phyloP scores from a whole-genome alignment of 2,329 filamentous ascomycete species.

The Clarireedia homoeocarpa region DNA sequence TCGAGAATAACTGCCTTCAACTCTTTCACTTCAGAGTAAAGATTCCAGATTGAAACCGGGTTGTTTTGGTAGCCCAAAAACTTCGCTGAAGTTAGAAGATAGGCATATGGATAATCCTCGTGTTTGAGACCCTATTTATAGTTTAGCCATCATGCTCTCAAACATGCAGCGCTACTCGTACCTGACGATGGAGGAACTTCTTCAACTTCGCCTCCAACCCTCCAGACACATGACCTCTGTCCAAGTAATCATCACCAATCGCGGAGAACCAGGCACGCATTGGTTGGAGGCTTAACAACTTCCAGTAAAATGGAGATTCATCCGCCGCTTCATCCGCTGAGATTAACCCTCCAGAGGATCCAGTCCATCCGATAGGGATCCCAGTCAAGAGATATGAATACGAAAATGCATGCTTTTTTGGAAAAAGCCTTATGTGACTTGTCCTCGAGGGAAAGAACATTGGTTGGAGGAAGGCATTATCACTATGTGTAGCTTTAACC shows the following conservation, averaged over 20 bases:
- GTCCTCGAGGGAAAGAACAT: slow-evolving; percentile 58
- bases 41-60: slow-evolving; percentile 72
- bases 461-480: slow-evolving; percentile 28
- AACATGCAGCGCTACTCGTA: slow-evolving; percentile 26
- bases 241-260: slow-evolving; percentile 52
- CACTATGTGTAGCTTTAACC: neutral
- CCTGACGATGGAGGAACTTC: slow-evolving; percentile 48
- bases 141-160: slow-evolving; percentile 10
- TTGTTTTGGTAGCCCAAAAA: slow-evolving; percentile 68
- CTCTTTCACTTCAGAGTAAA: slow-evolving; percentile 52
- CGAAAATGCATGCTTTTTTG: slow-evolving; percentile 57
- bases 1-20: slow-evolving; percentile 62
- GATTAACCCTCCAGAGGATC: slow-evolving; percentile 46
- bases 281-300: slow-evolving; percentile 26
- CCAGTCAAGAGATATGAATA: slow-evolving; percentile 67
- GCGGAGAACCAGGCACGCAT: slow-evolving; percentile 44
- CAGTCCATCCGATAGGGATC: slow-evolving; percentile 56
- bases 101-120: slow-evolving; percentile 55
- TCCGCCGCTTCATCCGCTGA: slow-evolving; percentile 34
- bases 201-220: slow-evolving; percentile 57
- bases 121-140: slow-evolving; percentile 46
- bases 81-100: slow-evolving; percentile 61
- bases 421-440: slow-evolving; percentile 58
- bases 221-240: slow-evolving; percentile 41
- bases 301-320: slow-evolving; percentile 23